Evolutionary conservation across 345 rosid genomes (phyloP).

Genomic region (Zanthoxylum bungeanum): DNA sequence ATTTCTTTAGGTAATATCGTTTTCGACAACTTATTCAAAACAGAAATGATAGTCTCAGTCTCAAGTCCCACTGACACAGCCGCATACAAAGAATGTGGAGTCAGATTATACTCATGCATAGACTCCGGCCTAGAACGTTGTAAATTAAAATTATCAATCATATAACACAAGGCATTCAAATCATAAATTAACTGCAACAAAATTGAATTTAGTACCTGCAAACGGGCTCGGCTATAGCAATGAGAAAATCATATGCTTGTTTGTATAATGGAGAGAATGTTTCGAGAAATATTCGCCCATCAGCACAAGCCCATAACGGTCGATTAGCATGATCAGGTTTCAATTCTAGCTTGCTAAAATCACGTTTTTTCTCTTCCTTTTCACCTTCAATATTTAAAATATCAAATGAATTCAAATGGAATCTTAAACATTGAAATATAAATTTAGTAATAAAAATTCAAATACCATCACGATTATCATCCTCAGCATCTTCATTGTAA

Average conservation of each 20-base stretch:
- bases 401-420: background rate
- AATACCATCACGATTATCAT: conserved; percentile 66
- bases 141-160: conserved; percentile 8
- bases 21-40: conserved; percentile 86
- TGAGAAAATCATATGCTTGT: conserved; percentile 95
- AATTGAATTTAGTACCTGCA: conserved; percentile 58
- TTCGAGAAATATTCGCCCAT: conserved; percentile 85
- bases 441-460: background rate
- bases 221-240: conserved; percentile 97
- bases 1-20: conserved; percentile 89
- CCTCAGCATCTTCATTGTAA: conserved; percentile 58
- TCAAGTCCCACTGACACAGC: conserved; percentile 96
- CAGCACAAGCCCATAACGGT: conserved; percentile 96
- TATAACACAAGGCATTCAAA: background rate
- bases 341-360: conserved; percentile 71
- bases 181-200: background rate
- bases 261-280: conserved; percentile 82
- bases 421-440: background rate
- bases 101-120: conserved; percentile 95
- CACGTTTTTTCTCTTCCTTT: conserved; percentile 61
- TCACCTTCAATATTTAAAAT: conserved; percentile 34
- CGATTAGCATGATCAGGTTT: conserved; percentile 80
- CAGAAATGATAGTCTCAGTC: conserved; percentile 82
- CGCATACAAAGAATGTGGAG: conserved; percentile 93
- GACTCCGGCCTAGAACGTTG: conserved; percentile 75